Base-by-base conservation (phyloP, 257 asterid genomes). In the Thymus mandschuricus region DNA sequence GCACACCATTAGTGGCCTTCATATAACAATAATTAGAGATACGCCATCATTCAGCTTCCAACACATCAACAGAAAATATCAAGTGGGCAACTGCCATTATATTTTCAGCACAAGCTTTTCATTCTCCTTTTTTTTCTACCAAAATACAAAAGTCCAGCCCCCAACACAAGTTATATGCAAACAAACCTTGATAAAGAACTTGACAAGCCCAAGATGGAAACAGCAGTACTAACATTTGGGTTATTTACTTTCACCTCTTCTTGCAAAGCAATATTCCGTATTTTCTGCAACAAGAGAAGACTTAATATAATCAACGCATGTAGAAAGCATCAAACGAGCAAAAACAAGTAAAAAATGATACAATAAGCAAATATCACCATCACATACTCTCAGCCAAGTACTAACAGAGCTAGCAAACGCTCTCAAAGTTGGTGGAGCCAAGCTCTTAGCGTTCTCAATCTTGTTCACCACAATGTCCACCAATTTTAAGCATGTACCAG, bases 151-250 rank as follows among this genome's bases (percentile, higher is more conserved):
- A 41, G 30, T 52, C 57, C 69, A 69, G 40, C 64, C 8, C 59
- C 44, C 57, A 34, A 71, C 30, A 29, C 74, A 31, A 51, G 55
- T 21, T 34, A 69, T 21, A 59, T 43, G 74, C 66, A 55, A 66
- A 66, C 91, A 49, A 75, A 93, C 98, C 97, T 89, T 77, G 99
- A 85, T 71, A 95, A 81, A 70, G 97, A 95, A 86, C 84, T 92
- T 4, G 96, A 86, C 84, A 95, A 72, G 28, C 98, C 96, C 90
- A 95, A 80, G 51, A 95, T 82, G 51, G 99, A 81, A 48, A 92
- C 89, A 49, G 90, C 84, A 52, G 80, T 80, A 75, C 75, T 72
- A 66, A 76, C 78, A 75, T 75, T 86, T 66, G 88, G 77, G 81
- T 75, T 75, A 56, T 75, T 85, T 44, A 86, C 82, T 80, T 84